Percentiles rank a stretch among this genome's conserved stretches.
Evolutionary conservation across 371 early-diverging fungal genomes (phyloP).

Genomic region (Mortierella sp.): DNA sequence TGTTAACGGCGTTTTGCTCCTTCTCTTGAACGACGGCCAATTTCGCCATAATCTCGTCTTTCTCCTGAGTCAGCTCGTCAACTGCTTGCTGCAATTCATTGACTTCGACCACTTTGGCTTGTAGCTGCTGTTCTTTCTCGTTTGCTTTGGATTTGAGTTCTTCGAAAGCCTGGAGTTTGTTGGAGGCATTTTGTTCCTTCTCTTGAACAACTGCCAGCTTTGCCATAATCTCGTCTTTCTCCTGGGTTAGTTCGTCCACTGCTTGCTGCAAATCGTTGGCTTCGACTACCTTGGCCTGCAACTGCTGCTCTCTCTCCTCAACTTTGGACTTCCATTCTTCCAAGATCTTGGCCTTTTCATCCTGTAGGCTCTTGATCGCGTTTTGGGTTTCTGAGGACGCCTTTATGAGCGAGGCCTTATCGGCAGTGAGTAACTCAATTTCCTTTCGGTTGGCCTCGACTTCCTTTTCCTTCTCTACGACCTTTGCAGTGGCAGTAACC

Average conservation of each 20-base stretch:
- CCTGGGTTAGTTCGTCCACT: conserved; percentile 18
- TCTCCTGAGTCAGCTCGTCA: conserved; percentile 15
- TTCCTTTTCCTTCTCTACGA: conserved; percentile 24
- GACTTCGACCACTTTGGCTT: conserved; percentile 16
- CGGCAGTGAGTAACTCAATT: conserved; percentile 24
- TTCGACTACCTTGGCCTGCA: conserved; percentile 24
- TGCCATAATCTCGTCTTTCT: conserved; percentile 49
- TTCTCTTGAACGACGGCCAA: conserved; percentile 33
- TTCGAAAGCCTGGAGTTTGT: background rate
- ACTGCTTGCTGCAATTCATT: conserved; percentile 29
- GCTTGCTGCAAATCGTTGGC: conserved; percentile 29
- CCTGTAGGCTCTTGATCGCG: conserved; percentile 3
- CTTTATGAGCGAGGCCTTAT: conserved; percentile 19
- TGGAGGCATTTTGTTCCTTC: conserved; percentile 18
- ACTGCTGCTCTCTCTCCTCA: conserved; percentile 21
- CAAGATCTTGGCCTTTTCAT: conserved; percentile 18
- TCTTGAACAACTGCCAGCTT: conserved; percentile 51
- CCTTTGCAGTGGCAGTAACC: conserved; percentile 10
- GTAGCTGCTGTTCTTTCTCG: conserved; percentile 9
- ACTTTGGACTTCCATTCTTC: conserved; percentile 25
- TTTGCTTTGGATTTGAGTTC: conserved; percentile 15
- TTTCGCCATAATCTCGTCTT: conserved; percentile 43
- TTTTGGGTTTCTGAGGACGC: conserved; percentile 11
- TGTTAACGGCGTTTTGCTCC: conserved; percentile 18
- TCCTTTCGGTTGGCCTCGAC: conserved; percentile 18